phyloP scores from a whole-genome alignment of 2,329 filamentous ascomycete species.

The Thermochaetoides dissita region DNA sequence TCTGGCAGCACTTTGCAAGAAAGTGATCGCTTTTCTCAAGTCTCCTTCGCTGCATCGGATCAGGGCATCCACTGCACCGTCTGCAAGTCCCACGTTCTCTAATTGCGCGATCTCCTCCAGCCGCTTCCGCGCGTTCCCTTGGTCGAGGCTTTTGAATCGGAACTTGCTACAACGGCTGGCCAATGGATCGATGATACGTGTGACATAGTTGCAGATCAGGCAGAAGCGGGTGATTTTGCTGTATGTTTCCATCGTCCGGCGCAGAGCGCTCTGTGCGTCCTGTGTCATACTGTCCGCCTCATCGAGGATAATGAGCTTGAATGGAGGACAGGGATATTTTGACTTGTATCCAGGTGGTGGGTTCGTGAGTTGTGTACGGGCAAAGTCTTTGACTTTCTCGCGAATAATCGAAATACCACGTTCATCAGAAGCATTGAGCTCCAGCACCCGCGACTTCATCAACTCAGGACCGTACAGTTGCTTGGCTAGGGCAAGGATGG shows the following conservation, averaged over 20 bases:
- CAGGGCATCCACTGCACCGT: conserved; percentile 68
- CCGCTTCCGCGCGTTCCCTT: conserved; percentile 64
- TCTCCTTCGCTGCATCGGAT: conserved; percentile 87
- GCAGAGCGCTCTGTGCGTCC: conserved; percentile 83
- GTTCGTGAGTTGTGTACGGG: conserved; percentile 82
- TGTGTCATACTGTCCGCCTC: conserved; percentile 99
- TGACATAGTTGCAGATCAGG: conserved; percentile 97
- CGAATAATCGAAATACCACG: conserved; percentile 94
- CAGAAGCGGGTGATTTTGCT: conserved; percentile 94
- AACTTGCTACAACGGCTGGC: conserved; percentile 93
- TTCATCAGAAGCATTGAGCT: conserved; percentile 98
- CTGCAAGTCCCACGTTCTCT: conserved; percentile 63
- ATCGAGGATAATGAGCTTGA: conserved; percentile 97
- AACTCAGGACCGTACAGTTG: conserved; percentile 94
- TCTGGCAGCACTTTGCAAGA: conserved; percentile 82
- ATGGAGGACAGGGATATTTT: conserved; percentile 84
- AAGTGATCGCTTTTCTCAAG: conserved; percentile 90
- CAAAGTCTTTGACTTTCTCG: conserved; percentile 97
- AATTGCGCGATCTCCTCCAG: conserved; percentile 68
- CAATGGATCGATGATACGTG: conserved; percentile 90
- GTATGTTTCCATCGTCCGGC: conserved; percentile 97
- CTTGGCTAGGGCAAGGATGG: conserved; percentile 90
- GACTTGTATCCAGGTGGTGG: conserved; percentile 54
- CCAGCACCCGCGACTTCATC: conserved; percentile 85
- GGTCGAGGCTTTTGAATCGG: conserved; percentile 89